Evolutionary conservation across 257 asterid genomes (phyloP), one percentile per base, ranked within the genome.

Genomic region (Solanum boliviense): DNA sequence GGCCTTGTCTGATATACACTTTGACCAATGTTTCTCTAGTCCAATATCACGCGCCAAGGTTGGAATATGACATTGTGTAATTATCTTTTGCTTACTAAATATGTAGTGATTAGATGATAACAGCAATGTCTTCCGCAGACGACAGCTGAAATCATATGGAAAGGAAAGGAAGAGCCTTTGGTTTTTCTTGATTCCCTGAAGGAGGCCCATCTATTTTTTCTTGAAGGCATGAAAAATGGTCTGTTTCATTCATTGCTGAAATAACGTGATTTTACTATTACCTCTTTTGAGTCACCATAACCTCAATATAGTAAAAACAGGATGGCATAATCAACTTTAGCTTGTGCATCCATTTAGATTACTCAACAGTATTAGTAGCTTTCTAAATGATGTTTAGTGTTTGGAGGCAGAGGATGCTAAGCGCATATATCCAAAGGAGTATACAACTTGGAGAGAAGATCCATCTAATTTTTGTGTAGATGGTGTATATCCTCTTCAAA

Each of bases 371-470:
- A 62, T 88, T 72, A 65, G 86, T 90, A 90, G 79, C 81, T 92
- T 88, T 83, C 91, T 92, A 89, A 91, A 90, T 94, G 90, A 88
- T 68, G 79, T 87, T 91, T 92, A 92, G 93, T 90, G 70, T 93
- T 88, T 93, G 96, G 98, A 95, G 98, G 96, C 95, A 95, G 98
- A 88, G 98, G 98, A 94, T 92, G 98, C 98, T 68, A 91, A 76
- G 95, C 91, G 86, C 88, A 78, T 60, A 86, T 92, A 95, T 84
- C 98, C 98, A 18, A 88, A 91, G 91, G 98, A 95, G 93, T 95
- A 85, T 84, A 88, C 91, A 36, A 91, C 89, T 62, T 95, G 98
- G 98, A 91, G 98, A 92, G 96, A 95, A 90, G 98, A 95, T 89
- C 98, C 98, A 18, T 89, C 93, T 10, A 95, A 91, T 79, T 93